Base-by-base conservation (phyloP, 1,284 basidiomycete species). In the Heliocybe sulcata region DNA sequence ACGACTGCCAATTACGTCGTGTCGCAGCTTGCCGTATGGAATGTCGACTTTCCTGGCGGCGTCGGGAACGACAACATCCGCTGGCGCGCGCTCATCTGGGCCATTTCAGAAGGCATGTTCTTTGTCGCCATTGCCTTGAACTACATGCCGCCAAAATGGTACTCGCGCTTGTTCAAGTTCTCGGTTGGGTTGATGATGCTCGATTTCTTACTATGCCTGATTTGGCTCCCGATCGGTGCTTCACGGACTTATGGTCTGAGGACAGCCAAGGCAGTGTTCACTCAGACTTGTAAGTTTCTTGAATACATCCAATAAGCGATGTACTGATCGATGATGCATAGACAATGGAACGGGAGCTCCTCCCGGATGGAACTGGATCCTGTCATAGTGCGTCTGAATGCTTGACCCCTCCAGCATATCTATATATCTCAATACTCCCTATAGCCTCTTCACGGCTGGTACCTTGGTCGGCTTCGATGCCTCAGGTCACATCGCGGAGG, bases 161-260 rank as follows among this genome's bases (percentile, higher is more conserved):
- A 91, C 67, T 87, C 88, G 0, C 66, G 66, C 12, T 72, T 92
- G 23, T 94, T 94, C 79, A 84, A 81, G 59, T 77, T 88, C 58
- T 84, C 88, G 0, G 73, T 91, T 42, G 73, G 65, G 6, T 65
- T 94, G 51, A 87, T 92, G 68, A 82, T 90, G 74, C 67, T 92
- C 50, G 92, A 94, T 69, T 91, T 93, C 69, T 72, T 92, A 63
- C 77, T 94, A 19, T 91, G 89, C 66, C 66, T 92, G 45, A 90
- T 92, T 60, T 94, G 92, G 92, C 77, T 94, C 45, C 92, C 92
- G 0, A 90, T 94, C 56, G 90, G 88, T 1, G 91, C 91, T 1
- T 85, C 83, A 11, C 84, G 76, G 62, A 90, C 90, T 0, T 93
- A 92, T 60, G 92, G 91, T 11, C 90, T 93, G 70, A 80, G 90